Percentiles rank a stretch among this genome's conserved stretches.
Evolutionary conservation across 331 rosid species (phyloP).

Genomic region (Ulmus americana): DNA sequence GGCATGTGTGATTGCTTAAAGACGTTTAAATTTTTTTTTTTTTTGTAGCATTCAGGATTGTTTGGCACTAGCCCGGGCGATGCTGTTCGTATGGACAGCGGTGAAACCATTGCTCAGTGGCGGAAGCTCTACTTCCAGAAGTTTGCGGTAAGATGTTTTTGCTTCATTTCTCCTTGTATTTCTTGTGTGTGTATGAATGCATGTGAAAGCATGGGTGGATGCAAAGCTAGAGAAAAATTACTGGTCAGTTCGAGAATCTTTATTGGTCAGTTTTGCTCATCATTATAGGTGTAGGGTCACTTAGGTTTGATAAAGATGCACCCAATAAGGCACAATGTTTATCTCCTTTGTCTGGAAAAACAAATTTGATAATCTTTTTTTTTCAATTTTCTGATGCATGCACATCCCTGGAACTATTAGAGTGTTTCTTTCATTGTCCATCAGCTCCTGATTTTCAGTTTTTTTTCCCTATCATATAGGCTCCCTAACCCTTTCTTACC

Average conservation of each 20-base stretch:
- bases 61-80: constrained; percentile 48
- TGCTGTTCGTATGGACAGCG: constrained; percentile 48
- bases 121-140: constrained; percentile 43
- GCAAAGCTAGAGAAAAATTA: neutral
- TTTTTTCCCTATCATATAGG: too few relatives aligned
- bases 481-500: too few relatives aligned
- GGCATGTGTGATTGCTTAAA: constrained; percentile 14
- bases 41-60: constrained; percentile 58
- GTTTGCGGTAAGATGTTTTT: constrained; percentile 45
- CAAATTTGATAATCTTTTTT: neutral
- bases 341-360: too few relatives aligned
- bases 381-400: neutral
- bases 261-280: neutral
- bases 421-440: neutral
- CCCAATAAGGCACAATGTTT: too few relatives aligned
- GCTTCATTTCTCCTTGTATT: neutral
- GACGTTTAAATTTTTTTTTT: constrained; percentile 7
- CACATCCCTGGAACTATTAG: neutral
- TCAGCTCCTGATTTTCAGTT: too few relatives aligned
- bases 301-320: too few relatives aligned
- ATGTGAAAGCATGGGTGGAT: neutral
- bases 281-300: neutral
- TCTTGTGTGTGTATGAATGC: neutral
- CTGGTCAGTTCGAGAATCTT: neutral
- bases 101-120: constrained; percentile 59